These are phyloP conservation scores for Colletotrichum brevisporum DNA, from an alignment of 2,329 filamentous ascomycete genomes.

Conservation along the genomic window DNA sequence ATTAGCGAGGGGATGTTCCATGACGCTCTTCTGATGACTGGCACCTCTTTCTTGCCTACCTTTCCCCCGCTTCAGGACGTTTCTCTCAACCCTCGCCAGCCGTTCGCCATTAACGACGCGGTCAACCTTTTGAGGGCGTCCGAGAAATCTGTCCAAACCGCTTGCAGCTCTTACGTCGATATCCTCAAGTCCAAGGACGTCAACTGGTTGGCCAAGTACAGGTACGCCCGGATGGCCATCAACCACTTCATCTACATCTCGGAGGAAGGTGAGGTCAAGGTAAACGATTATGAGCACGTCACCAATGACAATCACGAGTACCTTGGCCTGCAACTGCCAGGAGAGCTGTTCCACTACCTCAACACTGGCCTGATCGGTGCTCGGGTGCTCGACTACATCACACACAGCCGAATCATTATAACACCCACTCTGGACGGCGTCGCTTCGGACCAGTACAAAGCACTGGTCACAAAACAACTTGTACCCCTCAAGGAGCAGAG, in stretches of 20 bases:
- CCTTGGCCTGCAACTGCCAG: constrained; percentile 88
- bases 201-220: constrained; percentile 88
- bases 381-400: constrained; percentile 85
- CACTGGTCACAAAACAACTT: constrained; percentile 81
- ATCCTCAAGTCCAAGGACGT: constrained; percentile 79
- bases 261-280: constrained; percentile 81
- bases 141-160: constrained; percentile 77
- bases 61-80: constrained; percentile 82
- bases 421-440: constrained; percentile 89
- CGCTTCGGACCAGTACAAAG: constrained; percentile 83
- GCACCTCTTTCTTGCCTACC: constrained; percentile 82
- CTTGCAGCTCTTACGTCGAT: constrained; percentile 85
- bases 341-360: constrained; percentile 92
- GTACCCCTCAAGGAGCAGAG: constrained; percentile 82
- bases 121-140: constrained; percentile 81
- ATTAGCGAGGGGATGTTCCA: constrained; percentile 81
- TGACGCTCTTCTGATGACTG: constrained; percentile 86
- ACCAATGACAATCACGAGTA: constrained; percentile 91
- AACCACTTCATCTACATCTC: constrained; percentile 90
- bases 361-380: constrained; percentile 86
- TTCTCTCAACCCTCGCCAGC: constrained; percentile 67
- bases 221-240: constrained; percentile 86
- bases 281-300: constrained; percentile 79
- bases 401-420: constrained; percentile 82
- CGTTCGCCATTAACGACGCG: constrained; percentile 79